Base-by-base conservation (phyloP, 192 early-diverging fungal genomes). In the Coemansia sp. region DNA sequence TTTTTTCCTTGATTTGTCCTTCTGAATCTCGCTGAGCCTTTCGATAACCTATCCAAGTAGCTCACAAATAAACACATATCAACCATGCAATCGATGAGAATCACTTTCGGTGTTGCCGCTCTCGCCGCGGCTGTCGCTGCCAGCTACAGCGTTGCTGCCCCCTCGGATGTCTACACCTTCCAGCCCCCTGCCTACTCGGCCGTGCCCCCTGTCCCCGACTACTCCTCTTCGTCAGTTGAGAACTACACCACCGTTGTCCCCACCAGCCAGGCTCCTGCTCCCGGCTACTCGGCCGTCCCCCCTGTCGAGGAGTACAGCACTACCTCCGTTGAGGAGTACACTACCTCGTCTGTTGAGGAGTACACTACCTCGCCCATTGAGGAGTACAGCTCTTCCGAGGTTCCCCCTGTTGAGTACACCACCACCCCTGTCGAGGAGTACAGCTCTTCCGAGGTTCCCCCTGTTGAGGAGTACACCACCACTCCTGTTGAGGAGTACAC, bases 101-200 rank as follows among this genome's bases (percentile, higher is more conserved):
- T 68, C 59, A 72, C 75, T 60, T 63, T 77, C 36, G 57, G 75
- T 66, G 60, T 77, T 62, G 75, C 69, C 30, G 75, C 75, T 38
- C 50, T 77, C 40, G 75, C 75, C 48, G 38, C 75, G 32, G 75
- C 75, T 25, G 68, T 50, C 49, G 34, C 71, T 54, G 75, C 75
- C 31, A 48, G 58, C 54, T 30, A 66, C 52, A 60, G 50, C 45
- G 63, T 66, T 66, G 7, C 25, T 2, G 40, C 69, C 5, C 68
- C 69, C 38, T 57, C 45, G 65, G 59, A 68, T 63, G 52, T 71
- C 60, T 77, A 77, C 75, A 61, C 34, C 14, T 38, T 33, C 25
- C 8, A 20, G 54, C 3, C 30, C 57, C 40, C 40, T 38, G 36
- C 36, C 57, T 66, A 66, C 64, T 56, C 63, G 32, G 51, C 36